A percentile compares a stretch with the other conserved stretches of the same genome.
phyloP scores from a whole-genome alignment of 148 eudicot species.

The Hydrangea macrophylla region DNA sequence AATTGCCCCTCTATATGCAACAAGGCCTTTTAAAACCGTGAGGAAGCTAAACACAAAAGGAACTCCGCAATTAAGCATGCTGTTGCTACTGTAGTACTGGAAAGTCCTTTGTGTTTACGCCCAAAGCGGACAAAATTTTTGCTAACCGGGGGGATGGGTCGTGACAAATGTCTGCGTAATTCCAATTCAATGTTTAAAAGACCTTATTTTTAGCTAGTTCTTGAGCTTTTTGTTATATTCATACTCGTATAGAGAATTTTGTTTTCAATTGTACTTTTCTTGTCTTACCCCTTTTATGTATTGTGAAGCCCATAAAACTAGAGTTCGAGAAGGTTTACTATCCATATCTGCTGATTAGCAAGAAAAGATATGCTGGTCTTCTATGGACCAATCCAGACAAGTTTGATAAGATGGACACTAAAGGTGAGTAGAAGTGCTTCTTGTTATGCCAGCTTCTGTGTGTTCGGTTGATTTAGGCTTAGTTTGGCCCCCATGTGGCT shows the following conservation, averaged over 20 bases:
- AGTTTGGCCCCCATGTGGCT: too few relatives aligned
- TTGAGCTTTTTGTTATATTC: background rate
- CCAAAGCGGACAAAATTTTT: too few relatives aligned
- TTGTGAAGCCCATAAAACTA: conserved; percentile 76
- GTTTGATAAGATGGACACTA: conserved; percentile 96
- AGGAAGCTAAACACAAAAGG: too few relatives aligned
- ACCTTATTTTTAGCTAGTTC: background rate
- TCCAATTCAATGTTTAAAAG: conserved; percentile 3
- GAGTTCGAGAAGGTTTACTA: conserved; percentile 99
- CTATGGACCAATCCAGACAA: conserved; percentile 84
- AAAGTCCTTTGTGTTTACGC: too few relatives aligned
- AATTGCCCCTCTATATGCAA: too few relatives aligned
- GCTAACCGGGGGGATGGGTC: too few relatives aligned
- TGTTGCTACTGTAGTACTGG: too few relatives aligned
- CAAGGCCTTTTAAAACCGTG: too few relatives aligned
- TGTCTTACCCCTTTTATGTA: conserved; percentile 7
- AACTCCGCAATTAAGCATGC: too few relatives aligned
- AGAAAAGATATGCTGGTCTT: conserved; percentile 98
- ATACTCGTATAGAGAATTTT: background rate
- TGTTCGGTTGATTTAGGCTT: conserved; percentile 12
- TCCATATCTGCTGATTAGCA: conserved; percentile 92
- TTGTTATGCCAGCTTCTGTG: conserved; percentile 1
- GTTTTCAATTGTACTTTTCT: conserved; percentile 1
- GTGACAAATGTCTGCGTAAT: background rate
- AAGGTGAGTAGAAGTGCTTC: conserved; percentile 48